phyloP scores from a whole-genome alignment of 169 alveolate species.

The Plasmodium falciparum region DNA sequence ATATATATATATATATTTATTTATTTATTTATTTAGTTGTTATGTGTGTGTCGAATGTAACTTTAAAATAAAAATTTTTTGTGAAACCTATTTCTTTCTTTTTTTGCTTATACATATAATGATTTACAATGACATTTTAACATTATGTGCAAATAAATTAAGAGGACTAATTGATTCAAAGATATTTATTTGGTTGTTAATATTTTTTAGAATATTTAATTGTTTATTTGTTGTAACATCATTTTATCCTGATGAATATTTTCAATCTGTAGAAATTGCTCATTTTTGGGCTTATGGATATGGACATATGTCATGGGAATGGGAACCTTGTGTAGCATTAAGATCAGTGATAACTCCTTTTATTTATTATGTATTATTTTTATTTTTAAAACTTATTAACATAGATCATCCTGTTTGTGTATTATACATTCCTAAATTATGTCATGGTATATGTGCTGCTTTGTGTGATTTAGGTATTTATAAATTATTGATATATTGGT shows the following conservation, averaged over 20 bases:
- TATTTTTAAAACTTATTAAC: conserved; percentile 57
- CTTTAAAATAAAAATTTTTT: neutral
- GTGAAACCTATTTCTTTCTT: neutral
- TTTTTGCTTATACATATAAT: conserved; percentile 1
- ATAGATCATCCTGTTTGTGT: conserved; percentile 63
- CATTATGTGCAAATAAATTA: neutral
- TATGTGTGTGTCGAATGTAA: no score
- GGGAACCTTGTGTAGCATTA: conserved; percentile 85
- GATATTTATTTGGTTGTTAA: conserved; percentile 27
- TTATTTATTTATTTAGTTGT: neutral
- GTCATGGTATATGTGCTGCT: conserved; percentile 80
- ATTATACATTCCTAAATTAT: conserved; percentile 79
- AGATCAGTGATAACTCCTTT: conserved; percentile 84
- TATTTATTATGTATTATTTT: conserved; percentile 77
- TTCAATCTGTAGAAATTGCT: conserved; percentile 87
- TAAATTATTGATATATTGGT: conserved; percentile 64
- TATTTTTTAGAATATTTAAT: conserved; percentile 76
- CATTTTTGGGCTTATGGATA: conserved; percentile 82
- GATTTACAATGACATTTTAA: conserved; percentile 15
- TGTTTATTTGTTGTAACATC: conserved; percentile 77
- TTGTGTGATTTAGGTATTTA: conserved; percentile 79
- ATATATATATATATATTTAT: neutral
- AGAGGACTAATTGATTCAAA: neutral
- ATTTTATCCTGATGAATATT: conserved; percentile 87
- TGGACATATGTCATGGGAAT: conserved; percentile 89